Conservation (phyloP, 306 rosid genomes). For the Dryas alaskensis region DNA sequence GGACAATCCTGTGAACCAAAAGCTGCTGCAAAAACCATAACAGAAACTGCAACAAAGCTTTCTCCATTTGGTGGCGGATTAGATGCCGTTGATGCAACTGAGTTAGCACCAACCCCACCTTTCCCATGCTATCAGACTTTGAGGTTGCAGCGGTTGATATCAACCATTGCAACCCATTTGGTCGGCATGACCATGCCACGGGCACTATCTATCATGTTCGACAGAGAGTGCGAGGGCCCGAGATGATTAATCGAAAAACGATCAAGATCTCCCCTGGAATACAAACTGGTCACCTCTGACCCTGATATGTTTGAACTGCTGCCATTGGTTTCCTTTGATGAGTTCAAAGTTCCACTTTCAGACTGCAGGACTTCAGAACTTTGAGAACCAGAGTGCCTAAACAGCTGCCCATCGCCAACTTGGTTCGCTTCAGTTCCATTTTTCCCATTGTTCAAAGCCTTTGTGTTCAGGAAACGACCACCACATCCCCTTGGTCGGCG, state of each 20-base stretch:
- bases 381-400: constrained; percentile 51
- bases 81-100: constrained; percentile 31
- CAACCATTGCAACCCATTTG: constrained; percentile 76
- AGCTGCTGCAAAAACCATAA: constrained; percentile 25
- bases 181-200: constrained; percentile 56
- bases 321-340: constrained; percentile 61
- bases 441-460: constrained; percentile 23
- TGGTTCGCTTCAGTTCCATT: constrained; percentile 33
- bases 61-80: constrained; percentile 52
- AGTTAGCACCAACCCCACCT: constrained; percentile 36
- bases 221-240: constrained; percentile 45
- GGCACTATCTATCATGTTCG: constrained; percentile 47
- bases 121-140: constrained; percentile 47
- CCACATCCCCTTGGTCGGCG: constrained; percentile 93
- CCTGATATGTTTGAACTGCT: constrained; percentile 59
- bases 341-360: constrained; percentile 60
- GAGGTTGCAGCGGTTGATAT: constrained; percentile 59
- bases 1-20: constrained; percentile 33
- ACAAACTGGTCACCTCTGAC: constrained; percentile 77
- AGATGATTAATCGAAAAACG: constrained; percentile 51
- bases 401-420: constrained; percentile 31
- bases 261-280: constrained; percentile 48
- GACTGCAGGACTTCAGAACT: constrained; percentile 71
- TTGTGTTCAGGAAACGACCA: constrained; percentile 87
- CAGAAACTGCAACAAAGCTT: constrained; percentile 15